These are phyloP conservation scores for Rhytidiadelphus loreus DNA, from an alignment of 225 moss, liverwort and hornwort species.

Conservation along the genomic window DNA sequence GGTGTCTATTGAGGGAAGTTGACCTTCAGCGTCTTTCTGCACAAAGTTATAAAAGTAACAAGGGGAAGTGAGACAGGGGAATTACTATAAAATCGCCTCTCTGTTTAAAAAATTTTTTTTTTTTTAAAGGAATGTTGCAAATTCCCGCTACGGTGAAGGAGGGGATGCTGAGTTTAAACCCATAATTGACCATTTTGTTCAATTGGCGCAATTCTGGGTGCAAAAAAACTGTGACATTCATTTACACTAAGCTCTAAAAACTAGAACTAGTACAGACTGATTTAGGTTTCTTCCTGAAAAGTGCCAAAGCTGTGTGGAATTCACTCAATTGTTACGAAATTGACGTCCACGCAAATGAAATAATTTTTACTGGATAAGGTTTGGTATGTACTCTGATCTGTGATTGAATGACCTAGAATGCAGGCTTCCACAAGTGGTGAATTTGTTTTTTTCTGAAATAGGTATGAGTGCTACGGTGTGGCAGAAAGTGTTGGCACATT, in stretches of 20 bases:
- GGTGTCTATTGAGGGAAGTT: slow-evolving; percentile 42
- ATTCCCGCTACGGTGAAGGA: neutral
- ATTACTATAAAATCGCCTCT: no score
- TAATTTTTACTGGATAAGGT: neutral
- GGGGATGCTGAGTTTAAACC: neutral
- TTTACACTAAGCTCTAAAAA: neutral
- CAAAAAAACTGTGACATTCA: neutral
- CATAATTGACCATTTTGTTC: neutral
- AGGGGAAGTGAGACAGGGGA: neutral
- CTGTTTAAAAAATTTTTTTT: no score
- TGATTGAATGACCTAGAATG: neutral
- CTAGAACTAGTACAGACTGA: neutral
- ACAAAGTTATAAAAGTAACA: neutral
- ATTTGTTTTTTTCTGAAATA: neutral
- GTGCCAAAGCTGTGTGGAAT: neutral
- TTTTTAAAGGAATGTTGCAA: neutral
- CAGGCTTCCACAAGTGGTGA: neutral
- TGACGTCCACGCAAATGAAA: neutral
- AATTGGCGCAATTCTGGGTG: neutral
- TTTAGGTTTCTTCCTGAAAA: neutral
- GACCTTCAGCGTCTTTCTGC: slow-evolving; percentile 66
- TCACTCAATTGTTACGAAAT: neutral
- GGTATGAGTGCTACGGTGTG: neutral
- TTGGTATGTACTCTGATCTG: neutral
- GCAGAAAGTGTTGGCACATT: neutral